A percentile compares a stretch with the other conserved stretches of the same genome.
Conservation (phyloP, 2,329 filamentous ascomycete genomes). For the Pseudogymnoascus sp. region DNA sequence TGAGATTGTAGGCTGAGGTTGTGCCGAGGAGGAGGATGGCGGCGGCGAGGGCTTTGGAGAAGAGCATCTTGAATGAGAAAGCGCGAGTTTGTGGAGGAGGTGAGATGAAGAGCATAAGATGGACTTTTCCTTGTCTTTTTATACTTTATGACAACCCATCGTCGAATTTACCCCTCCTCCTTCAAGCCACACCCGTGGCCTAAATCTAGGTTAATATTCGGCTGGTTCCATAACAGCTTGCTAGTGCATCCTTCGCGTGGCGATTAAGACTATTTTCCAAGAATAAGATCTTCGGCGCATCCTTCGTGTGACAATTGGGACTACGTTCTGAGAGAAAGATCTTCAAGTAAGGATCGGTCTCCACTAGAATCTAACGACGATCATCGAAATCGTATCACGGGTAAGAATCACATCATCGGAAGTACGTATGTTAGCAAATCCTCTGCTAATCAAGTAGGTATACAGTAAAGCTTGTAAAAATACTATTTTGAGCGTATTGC, state of each 20-base stretch:
- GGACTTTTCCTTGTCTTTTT: neutral
- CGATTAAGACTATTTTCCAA: neutral
- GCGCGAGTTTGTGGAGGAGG: neutral
- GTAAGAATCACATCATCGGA: neutral
- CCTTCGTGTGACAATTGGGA: neutral
- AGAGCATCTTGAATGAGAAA: neutral
- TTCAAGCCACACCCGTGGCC: neutral
- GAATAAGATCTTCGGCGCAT: neutral
- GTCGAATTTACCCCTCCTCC: neutral
- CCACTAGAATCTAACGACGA: neutral
- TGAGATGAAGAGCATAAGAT: neutral
- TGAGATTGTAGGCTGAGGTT: neutral
- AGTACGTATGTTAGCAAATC: neutral
- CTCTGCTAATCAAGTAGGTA: neutral
- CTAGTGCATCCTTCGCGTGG: neutral
- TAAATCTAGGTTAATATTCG: neutral
- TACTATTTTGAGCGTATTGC: too few relatives aligned
- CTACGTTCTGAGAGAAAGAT: neutral
- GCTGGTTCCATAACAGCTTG: neutral
- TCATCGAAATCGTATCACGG: neutral
- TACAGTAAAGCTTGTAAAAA: too few relatives aligned
- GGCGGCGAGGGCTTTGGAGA: neutral
- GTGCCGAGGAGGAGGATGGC: neutral
- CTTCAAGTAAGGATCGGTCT: neutral
- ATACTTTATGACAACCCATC: neutral